phyloP scores from a whole-genome alignment of 148 eudicot genomes.

The Camellia granthamiana region DNA sequence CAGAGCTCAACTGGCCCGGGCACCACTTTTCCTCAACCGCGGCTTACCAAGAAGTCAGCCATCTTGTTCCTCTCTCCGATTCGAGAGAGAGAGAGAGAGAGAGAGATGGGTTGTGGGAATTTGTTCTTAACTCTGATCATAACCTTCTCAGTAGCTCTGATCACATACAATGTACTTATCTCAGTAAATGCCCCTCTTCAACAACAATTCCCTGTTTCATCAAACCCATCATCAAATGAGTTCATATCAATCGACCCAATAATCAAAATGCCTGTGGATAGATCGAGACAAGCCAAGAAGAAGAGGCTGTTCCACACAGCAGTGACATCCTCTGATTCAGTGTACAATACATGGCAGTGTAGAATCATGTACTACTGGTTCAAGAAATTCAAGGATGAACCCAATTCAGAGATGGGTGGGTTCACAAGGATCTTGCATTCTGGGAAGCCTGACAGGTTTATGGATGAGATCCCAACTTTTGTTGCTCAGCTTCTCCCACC shows the following conservation, averaged over 20 bases:
- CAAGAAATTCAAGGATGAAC: slow-evolving; percentile 46
- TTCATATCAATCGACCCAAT: slow-evolving; percentile 54
- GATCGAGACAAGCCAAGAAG: slow-evolving; percentile 24
- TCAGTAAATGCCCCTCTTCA: slow-evolving; percentile 75
- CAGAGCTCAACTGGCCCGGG: too few relatives aligned
- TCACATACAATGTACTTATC: slow-evolving; percentile 82
- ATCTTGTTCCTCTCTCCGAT: not conserved
- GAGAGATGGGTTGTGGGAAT: slow-evolving; percentile 56
- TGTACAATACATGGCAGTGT: slow-evolving; percentile 94
- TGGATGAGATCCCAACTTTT: slow-evolving; percentile 99
- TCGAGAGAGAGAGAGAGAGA: not conserved
- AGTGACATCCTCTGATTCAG: slow-evolving; percentile 83
- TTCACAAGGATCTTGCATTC: slow-evolving; percentile 93
- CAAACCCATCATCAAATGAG: slow-evolving; percentile 19
- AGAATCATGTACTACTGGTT: slow-evolving; percentile 98
- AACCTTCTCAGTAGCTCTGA: slow-evolving; percentile 67
- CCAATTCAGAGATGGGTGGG: slow-evolving; percentile 88
- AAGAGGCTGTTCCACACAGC: slow-evolving; percentile 86
- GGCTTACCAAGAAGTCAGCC: not conserved
- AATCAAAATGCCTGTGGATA: slow-evolving; percentile 56
- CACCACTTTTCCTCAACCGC: too few relatives aligned
- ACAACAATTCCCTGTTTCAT: slow-evolving; percentile 74
- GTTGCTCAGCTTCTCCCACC: slow-evolving; percentile 86
- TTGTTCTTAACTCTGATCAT: slow-evolving; percentile 57
- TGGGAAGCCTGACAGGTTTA: slow-evolving; percentile 56